These are phyloP conservation scores for Schoenoplectus triqueter DNA, from an alignment of 202 grass and related monocot genomes.

Conservation along the genomic window DNA sequence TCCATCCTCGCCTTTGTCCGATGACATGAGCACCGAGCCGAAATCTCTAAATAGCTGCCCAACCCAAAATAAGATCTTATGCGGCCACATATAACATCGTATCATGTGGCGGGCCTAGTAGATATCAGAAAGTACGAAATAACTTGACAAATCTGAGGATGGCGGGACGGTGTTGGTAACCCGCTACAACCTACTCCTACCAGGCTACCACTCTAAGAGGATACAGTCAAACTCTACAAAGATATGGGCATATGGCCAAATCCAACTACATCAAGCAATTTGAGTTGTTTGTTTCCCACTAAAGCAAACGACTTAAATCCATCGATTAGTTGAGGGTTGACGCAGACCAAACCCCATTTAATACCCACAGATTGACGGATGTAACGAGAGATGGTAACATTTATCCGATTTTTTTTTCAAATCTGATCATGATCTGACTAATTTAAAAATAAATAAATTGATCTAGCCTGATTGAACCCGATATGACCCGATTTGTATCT, in stretches of 20 bases:
- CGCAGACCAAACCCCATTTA: not conserved
- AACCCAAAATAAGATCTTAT: too few relatives aligned
- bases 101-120: not conserved
- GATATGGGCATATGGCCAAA: not conserved
- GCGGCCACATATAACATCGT: too few relatives aligned
- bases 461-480: too few relatives aligned
- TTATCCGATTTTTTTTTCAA: too few relatives aligned
- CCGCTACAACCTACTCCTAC: not conserved
- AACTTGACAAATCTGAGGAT: not conserved
- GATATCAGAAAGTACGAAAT: not conserved
- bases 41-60: too few relatives aligned
- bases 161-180: not conserved
- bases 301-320: conserved; percentile 17
- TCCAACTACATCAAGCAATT: conserved; percentile 29
- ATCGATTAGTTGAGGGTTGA: conserved; percentile 21
- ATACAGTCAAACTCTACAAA: not conserved
- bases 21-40: too few relatives aligned
- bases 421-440: too few relatives aligned
- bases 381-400: too few relatives aligned
- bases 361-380: not conserved
- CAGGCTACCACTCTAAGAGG: not conserved
- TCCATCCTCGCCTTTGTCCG: too few relatives aligned
- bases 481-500: too few relatives aligned
- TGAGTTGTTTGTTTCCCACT: not conserved
- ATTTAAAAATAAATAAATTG: too few relatives aligned